Percentiles rank a stretch among this genome's conserved stretches.
These are phyloP conservation scores for Alternaria sp. DNA, from an alignment of 2,329 filamentous ascomycete species.

Conservation along the genomic window DNA sequence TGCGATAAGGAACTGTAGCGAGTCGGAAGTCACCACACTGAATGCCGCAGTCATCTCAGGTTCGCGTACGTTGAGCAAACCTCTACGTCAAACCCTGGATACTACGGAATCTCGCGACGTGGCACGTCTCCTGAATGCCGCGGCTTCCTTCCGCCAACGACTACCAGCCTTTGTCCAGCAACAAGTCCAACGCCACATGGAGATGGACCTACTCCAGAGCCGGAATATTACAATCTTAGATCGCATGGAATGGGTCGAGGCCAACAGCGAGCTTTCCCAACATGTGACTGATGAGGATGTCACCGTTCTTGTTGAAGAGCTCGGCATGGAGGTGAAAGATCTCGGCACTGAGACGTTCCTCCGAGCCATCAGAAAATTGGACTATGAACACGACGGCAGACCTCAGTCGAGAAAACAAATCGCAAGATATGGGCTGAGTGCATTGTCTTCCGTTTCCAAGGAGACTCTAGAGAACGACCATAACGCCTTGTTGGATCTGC, in stretches of 20 bases:
- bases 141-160: conserved; percentile 72
- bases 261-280: conserved; percentile 78
- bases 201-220: conserved; percentile 77
- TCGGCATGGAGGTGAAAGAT: conserved; percentile 59
- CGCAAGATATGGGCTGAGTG: conserved; percentile 78
- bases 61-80: conserved; percentile 27
- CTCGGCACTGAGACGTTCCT: conserved; percentile 62
- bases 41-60: conserved; percentile 63
- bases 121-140: conserved; percentile 72
- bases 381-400: conserved; percentile 49
- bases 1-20: conserved; percentile 79
- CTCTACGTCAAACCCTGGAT: conserved; percentile 46
- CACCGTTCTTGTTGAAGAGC: conserved; percentile 66
- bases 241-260: conserved; percentile 79
- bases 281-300: conserved; percentile 81
- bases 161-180: conserved; percentile 75
- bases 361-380: conserved; percentile 60
- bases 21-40: conserved; percentile 76
- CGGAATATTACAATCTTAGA: conserved; percentile 66
- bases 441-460: conserved; percentile 78
- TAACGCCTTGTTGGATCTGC: conserved; percentile 79
- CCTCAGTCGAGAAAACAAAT: conserved; percentile 59
- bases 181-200: conserved; percentile 71
- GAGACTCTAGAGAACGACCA: conserved; percentile 78
- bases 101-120: conserved; percentile 57